These are phyloP conservation scores for Kazachstania taianensis DNA, from an alignment of 805 yeast species.

Conservation along the genomic window DNA sequence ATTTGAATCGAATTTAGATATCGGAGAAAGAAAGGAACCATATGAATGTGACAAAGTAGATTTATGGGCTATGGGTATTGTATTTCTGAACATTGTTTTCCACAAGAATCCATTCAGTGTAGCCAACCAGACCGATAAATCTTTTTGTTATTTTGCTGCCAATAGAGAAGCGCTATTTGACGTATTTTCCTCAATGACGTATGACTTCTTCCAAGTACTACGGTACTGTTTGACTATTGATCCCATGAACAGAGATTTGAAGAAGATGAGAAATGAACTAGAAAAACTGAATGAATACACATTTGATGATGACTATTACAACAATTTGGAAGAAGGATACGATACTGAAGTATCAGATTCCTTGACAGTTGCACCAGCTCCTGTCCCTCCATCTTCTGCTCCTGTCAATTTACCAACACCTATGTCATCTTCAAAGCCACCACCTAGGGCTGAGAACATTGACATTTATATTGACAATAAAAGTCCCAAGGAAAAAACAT, in stretches of 20 bases:
- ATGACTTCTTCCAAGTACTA: slow-evolving; percentile 76
- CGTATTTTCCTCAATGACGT: slow-evolving; percentile 80
- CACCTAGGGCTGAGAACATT: slow-evolving; percentile 11
- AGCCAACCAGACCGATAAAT: slow-evolving; percentile 70
- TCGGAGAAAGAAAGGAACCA: slow-evolving; percentile 35
- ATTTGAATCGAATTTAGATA: slow-evolving; percentile 42
- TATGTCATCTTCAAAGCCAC: slow-evolving; percentile 15
- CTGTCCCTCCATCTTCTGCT: slow-evolving; percentile 25
- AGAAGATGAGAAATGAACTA: slow-evolving; percentile 50
- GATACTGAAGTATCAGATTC: slow-evolving; percentile 28
- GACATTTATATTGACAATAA: slow-evolving; percentile 2
- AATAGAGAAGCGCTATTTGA: slow-evolving; percentile 87
- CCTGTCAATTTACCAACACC: slow-evolving; percentile 27
- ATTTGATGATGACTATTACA: slow-evolving; percentile 63
- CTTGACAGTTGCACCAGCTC: slow-evolving; percentile 3
- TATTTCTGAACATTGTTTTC: slow-evolving; percentile 73
- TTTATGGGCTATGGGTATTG: slow-evolving; percentile 83
- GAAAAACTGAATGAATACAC: slow-evolving; percentile 57
- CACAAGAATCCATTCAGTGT: slow-evolving; percentile 79
- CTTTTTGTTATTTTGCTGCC: slow-evolving; percentile 75
- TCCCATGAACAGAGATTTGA: slow-evolving; percentile 72
- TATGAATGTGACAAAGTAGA: slow-evolving; percentile 79
- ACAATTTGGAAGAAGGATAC: slow-evolving; percentile 28
- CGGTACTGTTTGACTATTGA: slow-evolving; percentile 72
- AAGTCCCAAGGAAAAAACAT: not conserved